phyloP scores from a whole-genome alignment of 495 filamentous ascomycete genomes.

The Aspergillus ostianus region DNA sequence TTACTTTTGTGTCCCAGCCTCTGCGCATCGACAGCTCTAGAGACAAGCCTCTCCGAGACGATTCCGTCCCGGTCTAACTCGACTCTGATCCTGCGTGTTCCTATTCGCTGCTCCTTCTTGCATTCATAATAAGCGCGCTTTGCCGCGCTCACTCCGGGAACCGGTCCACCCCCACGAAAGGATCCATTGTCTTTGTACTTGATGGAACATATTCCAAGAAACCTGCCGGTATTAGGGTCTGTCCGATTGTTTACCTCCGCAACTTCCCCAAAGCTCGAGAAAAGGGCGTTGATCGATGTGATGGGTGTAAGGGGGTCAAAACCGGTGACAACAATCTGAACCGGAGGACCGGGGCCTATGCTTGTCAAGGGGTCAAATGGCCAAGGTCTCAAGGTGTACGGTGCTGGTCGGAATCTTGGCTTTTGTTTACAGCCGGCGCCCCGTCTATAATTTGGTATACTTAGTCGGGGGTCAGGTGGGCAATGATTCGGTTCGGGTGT shows the following conservation, averaged over 20 bases:
- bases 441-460: slow-evolving; percentile 58
- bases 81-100: slow-evolving; percentile 69
- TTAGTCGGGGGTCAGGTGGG: slow-evolving; percentile 74
- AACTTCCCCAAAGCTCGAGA: slow-evolving; percentile 85
- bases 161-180: slow-evolving; percentile 44
- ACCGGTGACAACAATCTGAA: slow-evolving; percentile 85
- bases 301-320: slow-evolving; percentile 86
- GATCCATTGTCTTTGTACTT: slow-evolving; percentile 75
- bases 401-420: slow-evolving; percentile 67
- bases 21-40: slow-evolving; percentile 64
- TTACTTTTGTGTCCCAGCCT: slow-evolving; percentile 46
- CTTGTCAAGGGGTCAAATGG: slow-evolving; percentile 76
- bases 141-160: slow-evolving; percentile 73
- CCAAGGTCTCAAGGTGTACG: slow-evolving; percentile 76
- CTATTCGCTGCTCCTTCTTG: slow-evolving; percentile 69
- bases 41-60: slow-evolving; percentile 71
- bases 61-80: slow-evolving; percentile 85
- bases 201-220: slow-evolving; percentile 87
- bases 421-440: slow-evolving; percentile 65
- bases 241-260: slow-evolving; percentile 85
- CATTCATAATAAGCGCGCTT: slow-evolving; percentile 62
- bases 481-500: slow-evolving; percentile 61
- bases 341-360: slow-evolving; percentile 82
- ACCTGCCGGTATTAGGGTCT: slow-evolving; percentile 88
- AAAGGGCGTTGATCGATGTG: slow-evolving; percentile 73